Evolutionary conservation across 2,329 filamentous ascomycete genomes (phyloP), one percentile per base, ranked within the genome.

Genomic region (Blastomyces gilchristii): DNA sequence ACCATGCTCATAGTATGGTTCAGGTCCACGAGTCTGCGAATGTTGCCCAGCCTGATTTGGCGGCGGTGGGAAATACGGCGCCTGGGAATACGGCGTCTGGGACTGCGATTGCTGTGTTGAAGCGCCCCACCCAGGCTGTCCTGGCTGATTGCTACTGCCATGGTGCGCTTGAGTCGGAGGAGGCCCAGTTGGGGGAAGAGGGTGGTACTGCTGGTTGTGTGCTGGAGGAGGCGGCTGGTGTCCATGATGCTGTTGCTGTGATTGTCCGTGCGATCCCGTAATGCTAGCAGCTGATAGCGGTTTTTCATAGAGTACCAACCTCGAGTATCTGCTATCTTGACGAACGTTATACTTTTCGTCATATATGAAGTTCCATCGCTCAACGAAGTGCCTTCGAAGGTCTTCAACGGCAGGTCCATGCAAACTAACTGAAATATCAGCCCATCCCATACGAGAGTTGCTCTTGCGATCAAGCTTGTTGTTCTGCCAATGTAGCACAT

Each of bases 371-470:
- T 99, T 97, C 94, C 93, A 97, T 43, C 94, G 85, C 56, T 97
- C 78, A 9, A 96, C 86, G 69, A 97, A 99, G 73, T 97, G 92
- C 76, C 97, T 92, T 0, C 92, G 92, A 69, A 99, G 94, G 71
- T 97, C 93, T 72, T 93, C 91, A 12, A 96, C 90, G 67, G 87
- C 90, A 22, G 92, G 90, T 0, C 94, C 93, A 63, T 94, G 84
- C n/a, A 97, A 69, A 14, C 88, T 91, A 89, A 97, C 95, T 11
- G 90, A 83, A 2, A 97, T 91, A 73, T 99, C 94, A 72, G 97
- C 92, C 94, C 94, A 99, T 0, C 93, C 93, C 94, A 99, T 97
- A 39, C 94, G 87, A 8, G 92, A 92, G 69, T 87, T 95, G 58
- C 96, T 90, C 2, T 88, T 86, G 76, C 97, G 97, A 74, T 87